A percentile compares a stretch with the other conserved stretches of the same genome.
Evolutionary conservation across 257 asterid genomes (phyloP).

Genomic region (Rehmannia glutinosa): DNA sequence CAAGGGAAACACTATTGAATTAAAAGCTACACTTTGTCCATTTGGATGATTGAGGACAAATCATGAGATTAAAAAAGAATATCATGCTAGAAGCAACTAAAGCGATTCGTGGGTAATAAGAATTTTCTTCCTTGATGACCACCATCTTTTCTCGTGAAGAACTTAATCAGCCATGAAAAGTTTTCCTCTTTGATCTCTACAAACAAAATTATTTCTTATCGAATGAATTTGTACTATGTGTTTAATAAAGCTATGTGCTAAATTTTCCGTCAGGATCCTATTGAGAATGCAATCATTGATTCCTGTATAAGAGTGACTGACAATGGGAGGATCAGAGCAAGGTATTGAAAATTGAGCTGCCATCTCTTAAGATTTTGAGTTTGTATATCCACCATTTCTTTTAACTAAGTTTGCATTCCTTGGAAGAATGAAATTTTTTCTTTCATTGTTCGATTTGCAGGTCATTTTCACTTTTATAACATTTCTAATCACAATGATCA

Average conservation of each 20-base stretch:
- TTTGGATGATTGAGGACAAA: no score
- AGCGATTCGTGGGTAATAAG: no score
- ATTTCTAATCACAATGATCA: conserved; percentile 85
- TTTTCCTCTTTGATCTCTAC: no score
- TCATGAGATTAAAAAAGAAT: no score
- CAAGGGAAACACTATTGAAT: no score
- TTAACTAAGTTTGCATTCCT: conserved; percentile 2
- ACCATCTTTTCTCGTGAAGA: no score
- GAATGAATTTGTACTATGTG: not conserved
- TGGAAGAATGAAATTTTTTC: conserved; percentile 12
- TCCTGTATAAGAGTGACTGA: conserved; percentile 95
- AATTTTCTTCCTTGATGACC: no score
- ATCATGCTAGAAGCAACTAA: no score
- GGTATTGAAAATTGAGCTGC: conserved; percentile 32
- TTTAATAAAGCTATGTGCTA: not conserved
- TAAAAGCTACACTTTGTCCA: no score
- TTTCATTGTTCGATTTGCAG: no score
- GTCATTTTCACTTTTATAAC: conserved; percentile 66
- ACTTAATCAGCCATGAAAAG: no score
- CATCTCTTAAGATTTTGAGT: conserved; percentile 5
- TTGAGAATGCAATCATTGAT: conserved; percentile 88
- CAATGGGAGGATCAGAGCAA: conserved; percentile 95
- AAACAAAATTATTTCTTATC: no score
- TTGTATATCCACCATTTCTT: conserved; percentile 6
- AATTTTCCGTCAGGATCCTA: conserved; percentile 62